Percentiles rank a stretch among this genome's conserved stretches.
These are phyloP conservation scores for Melanogaster broomeanus DNA, from an alignment of 768 basidiomycete genomes.

Conservation along the genomic window DNA sequence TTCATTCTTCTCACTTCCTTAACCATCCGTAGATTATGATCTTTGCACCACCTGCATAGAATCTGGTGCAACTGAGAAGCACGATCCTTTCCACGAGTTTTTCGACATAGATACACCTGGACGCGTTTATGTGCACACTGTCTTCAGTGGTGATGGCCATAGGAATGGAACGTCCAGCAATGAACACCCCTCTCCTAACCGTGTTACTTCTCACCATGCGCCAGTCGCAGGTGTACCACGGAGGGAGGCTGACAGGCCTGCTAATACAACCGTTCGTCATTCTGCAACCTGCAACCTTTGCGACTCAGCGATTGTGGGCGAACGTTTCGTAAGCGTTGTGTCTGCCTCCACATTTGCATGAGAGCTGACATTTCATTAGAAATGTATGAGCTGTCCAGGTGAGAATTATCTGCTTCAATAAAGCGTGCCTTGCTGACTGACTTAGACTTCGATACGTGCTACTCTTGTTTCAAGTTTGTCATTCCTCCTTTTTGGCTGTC, in stretches of 20 bases:
- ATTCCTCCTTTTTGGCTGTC: background rate
- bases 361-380: conserved; percentile 42
- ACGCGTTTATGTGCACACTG: conserved; percentile 63
- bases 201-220: background rate
- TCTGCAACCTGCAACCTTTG: conserved; percentile 77
- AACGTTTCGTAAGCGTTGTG: conserved; percentile 62
- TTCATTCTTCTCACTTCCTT: background rate
- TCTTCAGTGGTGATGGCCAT: conserved; percentile 37
- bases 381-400: conserved; percentile 73
- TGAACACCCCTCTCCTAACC: conserved; percentile 1
- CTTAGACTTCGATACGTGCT: conserved; percentile 76
- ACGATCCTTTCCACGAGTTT: conserved; percentile 71
- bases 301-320: conserved; percentile 66
- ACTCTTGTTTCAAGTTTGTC: conserved; percentile 61
- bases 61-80: conserved; percentile 48
- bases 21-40: conserved; percentile 58
- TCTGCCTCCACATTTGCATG: background rate
- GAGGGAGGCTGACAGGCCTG: background rate
- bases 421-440: conserved; percentile 6
- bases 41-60: conserved; percentile 62
- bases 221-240: background rate
- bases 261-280: conserved; percentile 46
- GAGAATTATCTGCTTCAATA: background rate
- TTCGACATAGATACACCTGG: conserved; percentile 68
- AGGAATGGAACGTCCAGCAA: conserved; percentile 33